Base-by-base conservation (phyloP, 352 stramenopile genomes). In the Phytophthora pluvialis region DNA sequence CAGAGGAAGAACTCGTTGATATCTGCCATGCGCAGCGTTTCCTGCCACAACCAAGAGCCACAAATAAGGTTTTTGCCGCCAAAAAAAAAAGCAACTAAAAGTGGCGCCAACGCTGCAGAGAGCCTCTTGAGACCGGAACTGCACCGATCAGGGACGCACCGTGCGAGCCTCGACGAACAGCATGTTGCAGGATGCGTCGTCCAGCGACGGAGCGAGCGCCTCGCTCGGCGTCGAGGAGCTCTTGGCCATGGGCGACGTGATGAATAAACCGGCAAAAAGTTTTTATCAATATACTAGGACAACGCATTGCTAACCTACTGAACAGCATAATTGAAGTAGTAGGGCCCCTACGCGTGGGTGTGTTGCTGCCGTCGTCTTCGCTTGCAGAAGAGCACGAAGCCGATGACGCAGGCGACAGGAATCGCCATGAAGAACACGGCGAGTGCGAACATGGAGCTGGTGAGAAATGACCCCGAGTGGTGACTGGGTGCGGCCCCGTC, bases 1-100 rank as follows among this genome's bases (percentile, higher is more conserved):
- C 84, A 95, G 44, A 81, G 68, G 47, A 90, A 82, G 39, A 88
- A 82, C 33, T 78, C 58, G 51, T 86, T 86, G 29, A 88, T 72
- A 35, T 81, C 59, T 6, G 75, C 52, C 29, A 88, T 72, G 11
- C 67, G 62, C 57, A 90, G 60, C 26, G 75, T 75, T 45, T 80
- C 68, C 80, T 89, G 31, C 18, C 29, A 49, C n/a, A 60, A 61
- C 26, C 16, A 48, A 59, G 10, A 44, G 6, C 40, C 44, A 67
- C 35, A 53, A 63, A 60, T 64, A 43, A 52, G 12, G 35, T 33
- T 44, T 59, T 64, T 43, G 31, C 46, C 40, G 44, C 42, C 55
- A n/a, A 61, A 65, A 60, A 51, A 15, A n/a, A 13, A 39, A 13
- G 12, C 15, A 16, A 6, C 5, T 38, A 48, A 12, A 39, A 6